Base-by-base conservation (phyloP, 768 basidiomycete species). In the Suillus lakei region DNA sequence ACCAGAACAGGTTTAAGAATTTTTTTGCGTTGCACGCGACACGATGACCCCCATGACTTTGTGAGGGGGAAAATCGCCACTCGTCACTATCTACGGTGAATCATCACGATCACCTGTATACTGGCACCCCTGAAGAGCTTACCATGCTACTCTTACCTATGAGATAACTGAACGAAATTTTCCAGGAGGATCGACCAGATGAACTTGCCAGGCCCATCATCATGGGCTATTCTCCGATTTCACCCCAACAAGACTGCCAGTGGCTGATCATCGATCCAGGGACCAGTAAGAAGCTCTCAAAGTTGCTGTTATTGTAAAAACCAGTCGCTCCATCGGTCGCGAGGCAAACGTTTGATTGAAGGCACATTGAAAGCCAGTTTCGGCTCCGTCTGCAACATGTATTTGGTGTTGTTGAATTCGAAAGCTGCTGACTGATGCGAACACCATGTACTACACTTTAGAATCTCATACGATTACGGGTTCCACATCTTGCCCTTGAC, bases 401-500 rank as follows among this genome's bases (percentile, higher is more conserved):
- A 13, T 48, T 48, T 48, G 4, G 50, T 28, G 8, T 51, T 16
- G 26, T 16, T 16, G 26, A 28, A 28, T 18, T 28, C 16, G 15
- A 28, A 51, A 28, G 50, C 26, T 51, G 16, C 48, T 48, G 13
- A 26, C 15, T 50, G 1, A 50, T n/a, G 23, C 48, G 15, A 16
- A 28, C 4, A 51, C 16, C 26, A 18, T 15, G 15, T 50, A 50
- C 9, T 53, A 30, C 18, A 34, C 6, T 8, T 34, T 34, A 34
- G 6, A 34, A 8, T 34, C n/a, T 4, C n/a, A 46, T 8, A n/a
- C n/a, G 44, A n/a, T n/a, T 21, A 59, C 18, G 92, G 91, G 61
- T 81, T 84, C 92, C 91, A 93, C 91, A 93, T 93, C 78, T 87
- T 91, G 60, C 74, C 70, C 66, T 81, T 79, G 44, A 93, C 81